Conservation (phyloP, 495 filamentous ascomycete species). For the Xylaria sp. region DNA sequence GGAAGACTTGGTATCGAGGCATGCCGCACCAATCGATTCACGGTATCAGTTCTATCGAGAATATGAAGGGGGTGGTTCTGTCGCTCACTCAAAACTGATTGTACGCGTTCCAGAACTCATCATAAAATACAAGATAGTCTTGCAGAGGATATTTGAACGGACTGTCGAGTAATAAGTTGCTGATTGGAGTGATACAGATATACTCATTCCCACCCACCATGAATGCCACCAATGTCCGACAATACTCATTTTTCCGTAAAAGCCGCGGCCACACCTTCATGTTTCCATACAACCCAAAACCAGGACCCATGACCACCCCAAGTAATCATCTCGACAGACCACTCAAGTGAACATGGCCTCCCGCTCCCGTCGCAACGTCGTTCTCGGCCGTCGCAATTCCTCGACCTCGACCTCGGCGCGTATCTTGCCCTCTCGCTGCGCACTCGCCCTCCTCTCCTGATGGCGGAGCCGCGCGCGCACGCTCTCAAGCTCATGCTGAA, state of each 20-base stretch:
- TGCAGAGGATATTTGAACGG: neutral
- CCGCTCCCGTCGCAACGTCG: neutral
- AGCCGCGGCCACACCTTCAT: neutral
- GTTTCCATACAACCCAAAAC: neutral
- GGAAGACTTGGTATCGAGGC: neutral
- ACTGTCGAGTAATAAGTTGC: neutral
- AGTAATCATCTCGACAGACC: neutral
- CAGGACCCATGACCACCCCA: neutral
- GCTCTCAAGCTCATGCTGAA: neutral
- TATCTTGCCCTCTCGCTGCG: neutral
- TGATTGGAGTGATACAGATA: neutral
- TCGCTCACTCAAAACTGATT: neutral
- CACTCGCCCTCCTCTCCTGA: neutral
- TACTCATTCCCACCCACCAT: neutral
- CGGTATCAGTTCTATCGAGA: neutral
- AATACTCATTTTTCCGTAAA: neutral
- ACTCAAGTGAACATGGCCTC: slow-evolving; percentile 5
- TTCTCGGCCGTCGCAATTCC: neutral
- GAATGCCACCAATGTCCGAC: neutral
- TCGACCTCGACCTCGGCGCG: neutral
- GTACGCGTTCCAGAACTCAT: neutral
- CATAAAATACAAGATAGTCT: neutral
- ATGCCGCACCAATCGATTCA: neutral
- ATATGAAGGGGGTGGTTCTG: neutral
- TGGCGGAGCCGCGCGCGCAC: neutral